Conservation (phyloP, 768 basidiomycete species). For the Lyophyllum atratum region DNA sequence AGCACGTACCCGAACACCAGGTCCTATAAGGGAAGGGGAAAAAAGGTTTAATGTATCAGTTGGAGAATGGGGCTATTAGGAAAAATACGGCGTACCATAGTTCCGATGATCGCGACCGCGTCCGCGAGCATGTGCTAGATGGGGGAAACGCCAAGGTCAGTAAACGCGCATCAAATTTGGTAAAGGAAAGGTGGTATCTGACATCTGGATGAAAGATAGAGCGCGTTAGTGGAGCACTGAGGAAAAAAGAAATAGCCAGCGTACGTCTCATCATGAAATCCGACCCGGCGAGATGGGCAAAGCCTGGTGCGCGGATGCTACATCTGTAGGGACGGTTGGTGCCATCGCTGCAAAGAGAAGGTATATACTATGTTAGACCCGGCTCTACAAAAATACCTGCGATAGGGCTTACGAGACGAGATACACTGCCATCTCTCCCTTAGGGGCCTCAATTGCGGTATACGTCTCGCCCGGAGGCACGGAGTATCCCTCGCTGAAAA, state of each 20-base stretch:
- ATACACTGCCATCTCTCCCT: conserved; percentile 99
- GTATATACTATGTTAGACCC: background rate
- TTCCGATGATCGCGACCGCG: conserved; percentile 96
- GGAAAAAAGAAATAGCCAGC: conserved; percentile 29
- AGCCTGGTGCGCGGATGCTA: conserved; percentile 96
- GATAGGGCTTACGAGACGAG: conserved; percentile 77
- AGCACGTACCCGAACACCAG: conserved; percentile 88
- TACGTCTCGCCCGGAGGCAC: conserved; percentile 97
- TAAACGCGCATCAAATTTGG: conserved; percentile 6
- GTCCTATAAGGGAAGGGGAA: conserved; percentile 46
- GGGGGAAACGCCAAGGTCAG: conserved; percentile 13
- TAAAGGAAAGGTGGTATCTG: conserved; percentile 22
- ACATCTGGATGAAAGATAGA: conserved; percentile 41
- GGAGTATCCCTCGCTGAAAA: conserved; percentile 96
- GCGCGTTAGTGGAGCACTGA: background rate
- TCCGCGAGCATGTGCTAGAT: conserved; percentile 87
- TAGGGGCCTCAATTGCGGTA: conserved; percentile 96
- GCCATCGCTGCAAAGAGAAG: conserved; percentile 63
- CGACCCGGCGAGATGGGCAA: conserved; percentile 92
- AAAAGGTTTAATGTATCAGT: conserved; percentile 8
- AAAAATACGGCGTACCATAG: conserved; percentile 68
- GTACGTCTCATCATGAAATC: conserved; percentile 98
- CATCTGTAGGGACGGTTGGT: conserved; percentile 96
- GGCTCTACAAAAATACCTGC: background rate
- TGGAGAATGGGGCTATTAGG: conserved; percentile 5